These are phyloP conservation scores for Graphium sp. DNA, from an alignment of 2,329 filamentous ascomycete genomes.

Conservation along the genomic window DNA sequence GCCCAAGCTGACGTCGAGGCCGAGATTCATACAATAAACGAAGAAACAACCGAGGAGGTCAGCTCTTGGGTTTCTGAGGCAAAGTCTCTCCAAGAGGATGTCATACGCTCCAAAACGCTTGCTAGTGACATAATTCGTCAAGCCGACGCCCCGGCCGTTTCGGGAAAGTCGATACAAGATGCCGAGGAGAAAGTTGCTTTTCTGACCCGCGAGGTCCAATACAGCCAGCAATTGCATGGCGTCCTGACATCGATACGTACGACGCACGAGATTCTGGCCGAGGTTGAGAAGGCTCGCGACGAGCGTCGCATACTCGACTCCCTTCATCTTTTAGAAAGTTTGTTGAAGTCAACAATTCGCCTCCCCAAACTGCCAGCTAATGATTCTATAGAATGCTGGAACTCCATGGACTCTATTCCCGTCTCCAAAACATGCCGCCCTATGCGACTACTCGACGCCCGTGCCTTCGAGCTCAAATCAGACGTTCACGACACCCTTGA, in stretches of 20 bases:
- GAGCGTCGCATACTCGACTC: constrained; percentile 39
- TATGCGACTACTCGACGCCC: constrained; percentile 46
- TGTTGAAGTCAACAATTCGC: no score
- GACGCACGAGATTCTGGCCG: constrained; percentile 43
- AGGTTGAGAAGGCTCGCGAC: constrained; percentile 40
- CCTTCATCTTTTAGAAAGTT: constrained; percentile 37
- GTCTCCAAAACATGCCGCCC: constrained; percentile 44
- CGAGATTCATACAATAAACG: constrained; percentile 62
- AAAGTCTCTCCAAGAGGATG: constrained; percentile 70
- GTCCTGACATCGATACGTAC: constrained; percentile 32
- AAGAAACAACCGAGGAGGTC: constrained; percentile 61
- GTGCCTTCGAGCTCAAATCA: constrained; percentile 48
- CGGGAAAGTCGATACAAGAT: constrained; percentile 32
- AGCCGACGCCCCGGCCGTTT: constrained; percentile 45
- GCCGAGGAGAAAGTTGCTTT: constrained; percentile 39
- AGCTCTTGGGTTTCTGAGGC: constrained; percentile 77
- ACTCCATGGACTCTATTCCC: constrained; percentile 39
- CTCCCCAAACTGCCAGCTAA: neutral
- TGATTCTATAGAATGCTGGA: constrained; percentile 29
- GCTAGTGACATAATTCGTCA: constrained; percentile 69
- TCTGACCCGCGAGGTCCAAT: constrained; percentile 37
- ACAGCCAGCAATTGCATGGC: constrained; percentile 37
- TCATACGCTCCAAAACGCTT: constrained; percentile 60
- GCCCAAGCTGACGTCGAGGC: constrained; percentile 23
- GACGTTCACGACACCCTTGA: constrained; percentile 50